phyloP scores from a whole-genome alignment of 768 basidiomycete species.

The Pilatotrama ljubarskyi region DNA sequence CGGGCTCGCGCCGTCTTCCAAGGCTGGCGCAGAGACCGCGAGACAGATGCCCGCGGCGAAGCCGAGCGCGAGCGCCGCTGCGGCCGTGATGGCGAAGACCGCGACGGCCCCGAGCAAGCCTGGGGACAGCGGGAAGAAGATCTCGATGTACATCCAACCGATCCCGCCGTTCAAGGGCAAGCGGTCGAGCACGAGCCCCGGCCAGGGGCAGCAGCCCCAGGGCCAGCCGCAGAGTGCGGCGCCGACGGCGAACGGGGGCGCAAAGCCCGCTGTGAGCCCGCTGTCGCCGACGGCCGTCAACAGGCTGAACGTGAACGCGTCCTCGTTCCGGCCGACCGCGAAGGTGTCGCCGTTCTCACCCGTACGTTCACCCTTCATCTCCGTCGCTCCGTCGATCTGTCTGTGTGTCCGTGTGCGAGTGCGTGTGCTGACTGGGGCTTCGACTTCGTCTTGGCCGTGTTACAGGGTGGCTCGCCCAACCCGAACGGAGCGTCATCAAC shows the following conservation, averaged over 20 bases:
- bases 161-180: conserved; percentile 90
- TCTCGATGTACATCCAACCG: conserved; percentile 79
- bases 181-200: conserved; percentile 40
- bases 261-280: conserved; percentile 35
- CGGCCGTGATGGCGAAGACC: conserved; percentile 14
- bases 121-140: conserved; percentile 28
- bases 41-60: conserved; percentile 13
- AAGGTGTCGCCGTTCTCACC: conserved; percentile 67
- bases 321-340: conserved; percentile 87
- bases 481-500: conserved; percentile 42
- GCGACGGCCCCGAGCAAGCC: conserved; percentile 23
- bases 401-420: conserved; percentile 30
- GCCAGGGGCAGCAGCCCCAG: conserved; percentile 34
- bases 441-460: too few relatives aligned
- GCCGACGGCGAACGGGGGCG: conserved; percentile 27
- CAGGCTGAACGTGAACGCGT: conserved; percentile 85
- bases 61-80: conserved; percentile 17
- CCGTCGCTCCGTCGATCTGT: too few relatives aligned
- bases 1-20: conserved; percentile 23
- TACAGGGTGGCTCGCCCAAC: conserved; percentile 33
- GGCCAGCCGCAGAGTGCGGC: conserved; percentile 30
- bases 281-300: conserved; percentile 58
- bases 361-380: conserved; percentile 28
- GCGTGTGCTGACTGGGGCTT: conserved; percentile 10
- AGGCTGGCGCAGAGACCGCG: conserved; percentile 22